Conservation (phyloP, 31 red algal species). For the Endocladia muricata region DNA sequence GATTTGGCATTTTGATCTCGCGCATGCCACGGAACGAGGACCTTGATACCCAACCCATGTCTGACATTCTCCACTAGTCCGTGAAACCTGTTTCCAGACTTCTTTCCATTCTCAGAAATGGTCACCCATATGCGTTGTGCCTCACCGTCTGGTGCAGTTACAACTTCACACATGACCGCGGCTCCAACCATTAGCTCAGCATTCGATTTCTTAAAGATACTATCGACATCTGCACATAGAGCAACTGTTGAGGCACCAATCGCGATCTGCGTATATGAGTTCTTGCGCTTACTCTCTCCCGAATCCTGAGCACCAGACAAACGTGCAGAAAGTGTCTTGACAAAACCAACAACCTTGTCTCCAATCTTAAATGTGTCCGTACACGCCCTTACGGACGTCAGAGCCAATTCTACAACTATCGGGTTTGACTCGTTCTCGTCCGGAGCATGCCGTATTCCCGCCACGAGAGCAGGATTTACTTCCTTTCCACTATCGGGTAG, state of each 20-base stretch:
- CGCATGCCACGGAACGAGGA: constrained; percentile 49
- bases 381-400: neutral
- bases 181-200: constrained; percentile 11
- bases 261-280: constrained; percentile 1
- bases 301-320: neutral
- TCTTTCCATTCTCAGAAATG: constrained; percentile 44
- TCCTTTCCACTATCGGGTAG: constrained; percentile 25
- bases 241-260: constrained; percentile 10
- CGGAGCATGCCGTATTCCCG: constrained; percentile 7
- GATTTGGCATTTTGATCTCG: constrained; percentile 14
- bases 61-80: constrained; percentile 32
- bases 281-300: neutral
- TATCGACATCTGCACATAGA: constrained; percentile 20
- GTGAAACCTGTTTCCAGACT: neutral
- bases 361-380: neutral
- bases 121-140: neutral
- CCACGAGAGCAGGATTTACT: constrained; percentile 23
- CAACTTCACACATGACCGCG: constrained; percentile 35
- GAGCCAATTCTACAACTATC: constrained; percentile 35
- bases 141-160: neutral
- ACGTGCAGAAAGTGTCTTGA: constrained; percentile 25
- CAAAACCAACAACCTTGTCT: constrained; percentile 43
- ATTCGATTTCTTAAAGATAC: neutral
- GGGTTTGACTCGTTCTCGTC: constrained; percentile 14
- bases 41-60: constrained; percentile 38